Evolutionary conservation across 1,284 basidiomycete genomes (phyloP), one percentile per base, ranked within the genome.

Genomic region (Ganoderma meredithae): DNA sequence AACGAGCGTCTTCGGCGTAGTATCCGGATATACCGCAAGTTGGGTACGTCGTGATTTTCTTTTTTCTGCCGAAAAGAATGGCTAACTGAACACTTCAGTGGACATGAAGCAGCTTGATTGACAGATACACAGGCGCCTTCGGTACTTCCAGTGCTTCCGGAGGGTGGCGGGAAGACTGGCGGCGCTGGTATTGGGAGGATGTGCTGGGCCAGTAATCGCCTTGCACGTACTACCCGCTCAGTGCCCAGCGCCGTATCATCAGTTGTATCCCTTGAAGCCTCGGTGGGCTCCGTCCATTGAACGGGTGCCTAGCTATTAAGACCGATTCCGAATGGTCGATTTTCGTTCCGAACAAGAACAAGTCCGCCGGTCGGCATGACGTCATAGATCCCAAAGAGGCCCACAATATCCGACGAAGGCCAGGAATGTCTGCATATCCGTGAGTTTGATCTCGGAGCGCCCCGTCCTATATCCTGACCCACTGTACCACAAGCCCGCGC

Each of bases 401-500:
- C 53, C 55, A 58, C 55, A 58, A 39, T 58, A 55, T 55, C 53
- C 53, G 31, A 55, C 19, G 31, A 15, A 59, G 31, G n/a, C n/a
- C 56, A 39, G 19, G 31, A 17, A 36, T 13, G 55, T 33, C 33
- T 36, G 19, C 39, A 60, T 40, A 22, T 22, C 36, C 31, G 22
- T 25, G 13, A 40, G n/a, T 19, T 10, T 40, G 13, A 25, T 25
- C 39, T 60, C 58, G 58, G 58, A 41, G 58, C 58, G 58, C 58
- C 22, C 58, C 58, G 58, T 43, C 1, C 39, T 41, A 12, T 41
- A 22, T 10, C 3, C 36, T 13, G 19, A 19, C 33, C 33, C 31
- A 10, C 47, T 52, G 22, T 25, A 12, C 47, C 44, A 22, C n/a
- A 47, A 8, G 8, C 44, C 22, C n/a, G 44, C 44, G 9, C 19